phyloP scores from a whole-genome alignment of 345 rosid species.

The Excoecaria agallocha region DNA sequence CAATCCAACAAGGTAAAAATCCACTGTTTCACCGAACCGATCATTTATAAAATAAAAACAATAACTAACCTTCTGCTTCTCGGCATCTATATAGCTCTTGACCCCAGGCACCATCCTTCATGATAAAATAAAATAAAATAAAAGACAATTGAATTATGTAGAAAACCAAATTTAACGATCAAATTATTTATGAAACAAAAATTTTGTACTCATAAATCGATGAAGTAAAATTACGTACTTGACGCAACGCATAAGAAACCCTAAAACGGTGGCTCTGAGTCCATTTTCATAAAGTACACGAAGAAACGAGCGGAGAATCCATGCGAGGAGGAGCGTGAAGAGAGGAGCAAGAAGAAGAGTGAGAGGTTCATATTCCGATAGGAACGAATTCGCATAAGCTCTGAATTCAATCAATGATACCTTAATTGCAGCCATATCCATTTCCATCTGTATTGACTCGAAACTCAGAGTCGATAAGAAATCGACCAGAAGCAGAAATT shows the following conservation, averaged over 20 bases:
- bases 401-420: constrained; percentile 30
- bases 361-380: constrained; percentile 73
- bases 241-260: constrained; percentile 51
- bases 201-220: background rate
- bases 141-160: background rate
- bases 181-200: background rate
- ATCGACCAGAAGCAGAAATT: background rate
- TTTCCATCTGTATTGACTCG: background rate
- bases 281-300: constrained; percentile 58
- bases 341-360: constrained; percentile 58
- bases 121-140: constrained; percentile 9
- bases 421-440: background rate
- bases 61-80: constrained; percentile 87
- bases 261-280: constrained; percentile 47
- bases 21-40: background rate
- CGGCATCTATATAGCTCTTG: constrained; percentile 67
- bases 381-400: constrained; percentile 52
- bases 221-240: constrained; percentile 41
- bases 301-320: constrained; percentile 45
- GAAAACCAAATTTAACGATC: background rate
- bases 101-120: constrained; percentile 79
- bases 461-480: background rate
- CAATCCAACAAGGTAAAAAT: background rate
- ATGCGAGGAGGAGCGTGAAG: constrained; percentile 59
- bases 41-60: background rate